Percentiles rank a stretch among this genome's conserved stretches.
These are phyloP conservation scores for Sesbania bispinosa DNA, from an alignment of 306 rosid species.

Conservation along the genomic window DNA sequence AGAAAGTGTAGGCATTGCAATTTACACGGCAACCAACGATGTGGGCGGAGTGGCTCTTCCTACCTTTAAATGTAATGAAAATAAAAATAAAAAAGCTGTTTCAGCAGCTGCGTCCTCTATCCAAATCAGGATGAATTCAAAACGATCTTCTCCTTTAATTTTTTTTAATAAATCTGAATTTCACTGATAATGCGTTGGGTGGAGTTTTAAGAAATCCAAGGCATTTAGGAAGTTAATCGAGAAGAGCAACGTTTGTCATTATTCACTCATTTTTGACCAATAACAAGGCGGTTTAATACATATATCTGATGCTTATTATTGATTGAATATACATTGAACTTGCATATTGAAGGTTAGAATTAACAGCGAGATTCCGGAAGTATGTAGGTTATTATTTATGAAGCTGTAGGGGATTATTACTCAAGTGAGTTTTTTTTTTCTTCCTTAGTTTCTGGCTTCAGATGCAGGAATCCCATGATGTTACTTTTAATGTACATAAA, in stretches of 20 bases:
- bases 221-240: not conserved
- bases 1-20: no score
- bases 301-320: not conserved
- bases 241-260: not conserved
- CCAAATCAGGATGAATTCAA: not conserved
- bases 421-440: not conserved
- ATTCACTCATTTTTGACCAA: not conserved
- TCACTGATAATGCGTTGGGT: not conserved
- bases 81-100: no score
- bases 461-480: not conserved
- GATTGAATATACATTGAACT: conserved; percentile 2
- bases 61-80: no score
- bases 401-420: not conserved
- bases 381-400: not conserved
- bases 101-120: not conserved
- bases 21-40: no score
- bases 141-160: no score
- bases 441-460: not conserved
- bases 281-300: not conserved
- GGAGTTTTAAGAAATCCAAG: not conserved
- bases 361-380: conserved; percentile 17
- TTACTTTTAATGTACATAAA: no score
- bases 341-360: not conserved
- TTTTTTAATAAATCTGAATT: not conserved
- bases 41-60: no score